Evolutionary conservation across 441 rosid genomes (phyloP).

Genomic region (Macaranga tanarius): DNA sequence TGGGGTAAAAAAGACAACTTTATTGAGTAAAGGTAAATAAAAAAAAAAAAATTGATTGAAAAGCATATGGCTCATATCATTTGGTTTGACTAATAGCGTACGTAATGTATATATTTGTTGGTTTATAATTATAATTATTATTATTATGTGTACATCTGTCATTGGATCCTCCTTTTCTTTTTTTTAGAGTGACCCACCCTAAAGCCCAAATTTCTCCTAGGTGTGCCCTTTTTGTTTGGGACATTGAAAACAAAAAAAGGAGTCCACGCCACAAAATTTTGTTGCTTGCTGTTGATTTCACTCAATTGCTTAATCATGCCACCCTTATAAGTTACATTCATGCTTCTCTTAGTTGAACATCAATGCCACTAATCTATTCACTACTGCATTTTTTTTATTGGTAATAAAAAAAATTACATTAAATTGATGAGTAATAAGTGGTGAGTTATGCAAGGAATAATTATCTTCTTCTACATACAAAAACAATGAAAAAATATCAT

Average conservation of each 20-base stretch:
- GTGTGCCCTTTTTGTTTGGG: background rate
- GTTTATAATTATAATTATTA: background rate
- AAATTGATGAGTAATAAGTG: too few relatives aligned
- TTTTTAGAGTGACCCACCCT: constrained; percentile 13
- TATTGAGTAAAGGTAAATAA: background rate
- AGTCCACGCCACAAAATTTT: constrained; percentile 12
- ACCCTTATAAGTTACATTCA: background rate
- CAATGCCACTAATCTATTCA: too few relatives aligned
- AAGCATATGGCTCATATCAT: constrained; percentile 13
- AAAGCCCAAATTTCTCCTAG: too few relatives aligned
- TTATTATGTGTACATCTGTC: constrained; percentile 13
- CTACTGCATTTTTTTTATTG: too few relatives aligned
- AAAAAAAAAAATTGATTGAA: background rate
- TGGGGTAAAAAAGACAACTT: background rate
- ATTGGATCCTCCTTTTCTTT: constrained; percentile 23
- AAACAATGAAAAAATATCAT: too few relatives aligned
- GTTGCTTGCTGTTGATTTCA: constrained; percentile 39
- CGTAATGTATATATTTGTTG: background rate
- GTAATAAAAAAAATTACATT: too few relatives aligned
- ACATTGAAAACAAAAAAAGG: background rate
- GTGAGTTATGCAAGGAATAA: too few relatives aligned
- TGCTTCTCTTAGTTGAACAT: background rate
- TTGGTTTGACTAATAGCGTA: constrained; percentile 22
- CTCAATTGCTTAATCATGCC: constrained; percentile 28
- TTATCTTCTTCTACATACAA: too few relatives aligned